Percentiles rank a stretch among this genome's conserved stretches.
Conservation (phyloP, 2,329 filamentous ascomycete species). For the Curvularia verruculosa region DNA sequence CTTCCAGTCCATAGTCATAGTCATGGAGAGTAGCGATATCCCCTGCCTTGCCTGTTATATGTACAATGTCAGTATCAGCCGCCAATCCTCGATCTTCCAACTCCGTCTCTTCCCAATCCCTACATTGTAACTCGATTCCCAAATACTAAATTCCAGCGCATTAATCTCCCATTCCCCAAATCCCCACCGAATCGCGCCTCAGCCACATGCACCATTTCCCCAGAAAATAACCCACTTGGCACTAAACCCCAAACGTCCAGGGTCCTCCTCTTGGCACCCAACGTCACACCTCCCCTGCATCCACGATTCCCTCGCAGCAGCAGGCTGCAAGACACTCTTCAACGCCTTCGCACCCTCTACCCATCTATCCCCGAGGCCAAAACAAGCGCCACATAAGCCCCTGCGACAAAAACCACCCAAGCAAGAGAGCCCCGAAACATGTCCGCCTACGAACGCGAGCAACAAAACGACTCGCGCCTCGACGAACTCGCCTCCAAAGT, state of each 20-base stretch:
- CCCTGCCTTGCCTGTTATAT: background rate
- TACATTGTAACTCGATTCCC: background rate
- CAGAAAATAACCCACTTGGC: background rate
- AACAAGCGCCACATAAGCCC: background rate
- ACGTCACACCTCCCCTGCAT: constrained; percentile 12
- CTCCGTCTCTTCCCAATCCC: background rate
- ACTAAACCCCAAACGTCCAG: constrained; percentile 14
- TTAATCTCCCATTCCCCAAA: background rate
- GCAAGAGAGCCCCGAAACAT: constrained; percentile 58
- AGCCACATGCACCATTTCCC: background rate
- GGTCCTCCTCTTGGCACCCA: constrained; percentile 19
- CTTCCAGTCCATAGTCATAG: too few species aligned
- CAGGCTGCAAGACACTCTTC: background rate
- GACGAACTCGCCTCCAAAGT: constrained; percentile 91
- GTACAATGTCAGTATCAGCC: background rate
- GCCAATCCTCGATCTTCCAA: background rate
- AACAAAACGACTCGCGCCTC: constrained; percentile 94
- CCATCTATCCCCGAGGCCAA: background rate
- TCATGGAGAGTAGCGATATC: background rate
- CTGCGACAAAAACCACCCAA: constrained; percentile 22
- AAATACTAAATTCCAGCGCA: too few species aligned
- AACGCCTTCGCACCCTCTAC: background rate
- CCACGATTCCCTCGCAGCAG: background rate
- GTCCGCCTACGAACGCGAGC: constrained; percentile 64
- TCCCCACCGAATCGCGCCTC: background rate